Percentiles rank a stretch among this genome's conserved stretches.
Evolutionary conservation across 2,329 filamentous ascomycete genomes (phyloP).

Genomic region (Fusarium sp.): DNA sequence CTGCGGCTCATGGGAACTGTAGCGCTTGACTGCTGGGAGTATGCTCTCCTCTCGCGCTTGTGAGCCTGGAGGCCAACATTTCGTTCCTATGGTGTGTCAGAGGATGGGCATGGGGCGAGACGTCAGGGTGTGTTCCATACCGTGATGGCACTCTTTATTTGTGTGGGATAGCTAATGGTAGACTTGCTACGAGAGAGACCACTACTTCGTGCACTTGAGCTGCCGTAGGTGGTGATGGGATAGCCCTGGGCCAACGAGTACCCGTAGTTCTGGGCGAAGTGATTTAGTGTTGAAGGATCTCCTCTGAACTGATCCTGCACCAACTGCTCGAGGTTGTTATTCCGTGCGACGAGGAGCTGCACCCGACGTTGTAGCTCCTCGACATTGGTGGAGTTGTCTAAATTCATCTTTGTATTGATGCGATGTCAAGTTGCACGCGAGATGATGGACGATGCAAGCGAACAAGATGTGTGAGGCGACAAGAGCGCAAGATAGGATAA

Average conservation of each 20-base stretch:
- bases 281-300: slow-evolving; percentile 33
- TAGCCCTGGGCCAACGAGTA: slow-evolving; percentile 27
- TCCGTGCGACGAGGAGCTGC: slow-evolving; percentile 33
- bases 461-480: slow-evolving; percentile 4
- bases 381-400: slow-evolving; percentile 34
- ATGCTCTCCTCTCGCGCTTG: slow-evolving; percentile 38
- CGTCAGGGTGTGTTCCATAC: slow-evolving; percentile 30
- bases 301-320: slow-evolving; percentile 34
- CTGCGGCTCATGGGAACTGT: slow-evolving; percentile 56
- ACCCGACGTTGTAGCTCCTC: slow-evolving; percentile 44
- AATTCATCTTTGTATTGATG: slow-evolving; percentile 38
- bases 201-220: slow-evolving; percentile 34
- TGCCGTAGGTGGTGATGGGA: slow-evolving; percentile 34
- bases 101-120: slow-evolving; percentile 3
- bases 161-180: slow-evolving; percentile 42
- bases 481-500: slow-evolving; percentile 17
- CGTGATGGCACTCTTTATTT: slow-evolving; percentile 35
- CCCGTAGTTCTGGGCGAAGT: slow-evolving; percentile 26
- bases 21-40: slow-evolving; percentile 44
- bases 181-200: slow-evolving; percentile 43
- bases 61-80: slow-evolving; percentile 24
- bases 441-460: slow-evolving; percentile 1
- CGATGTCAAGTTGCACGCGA: slow-evolving; percentile 14
- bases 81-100: slow-evolving; percentile 35
- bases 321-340: slow-evolving; percentile 38